These are phyloP conservation scores for Eimeria zaria DNA, from an alignment of 169 alveolate species.

Conservation along the genomic window DNA sequence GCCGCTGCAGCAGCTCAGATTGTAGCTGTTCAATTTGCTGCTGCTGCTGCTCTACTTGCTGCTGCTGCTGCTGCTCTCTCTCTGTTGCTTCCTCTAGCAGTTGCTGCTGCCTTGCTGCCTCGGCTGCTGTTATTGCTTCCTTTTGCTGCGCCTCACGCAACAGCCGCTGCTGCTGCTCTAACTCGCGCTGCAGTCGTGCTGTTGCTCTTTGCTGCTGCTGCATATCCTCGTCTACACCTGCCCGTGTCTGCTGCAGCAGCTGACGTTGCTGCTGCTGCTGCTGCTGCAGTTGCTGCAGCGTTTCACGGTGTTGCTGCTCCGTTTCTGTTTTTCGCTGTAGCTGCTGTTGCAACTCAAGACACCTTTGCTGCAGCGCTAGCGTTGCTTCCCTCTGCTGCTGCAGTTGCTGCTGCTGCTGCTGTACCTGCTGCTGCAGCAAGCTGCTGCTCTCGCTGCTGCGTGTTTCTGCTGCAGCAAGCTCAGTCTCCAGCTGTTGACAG, in stretches of 20 bases:
- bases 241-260: constrained; percentile 21
- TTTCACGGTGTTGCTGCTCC: constrained; percentile 12
- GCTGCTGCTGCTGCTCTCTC: constrained; percentile 70
- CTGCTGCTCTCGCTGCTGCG: constrained; percentile 72
- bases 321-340: constrained; percentile 28
- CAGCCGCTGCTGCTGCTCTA: constrained; percentile 72
- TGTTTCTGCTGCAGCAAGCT: background rate
- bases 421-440: constrained; percentile 72
- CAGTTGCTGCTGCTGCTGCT: constrained; percentile 42
- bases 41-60: constrained; percentile 66
- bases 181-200: constrained; percentile 47
- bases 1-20: constrained; percentile 45
- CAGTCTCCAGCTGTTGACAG: background rate
- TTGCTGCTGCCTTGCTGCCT: background rate
- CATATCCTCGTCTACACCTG: background rate
- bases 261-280: constrained; percentile 71
- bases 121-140: background rate
- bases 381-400: constrained; percentile 42
- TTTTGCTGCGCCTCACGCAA: constrained; percentile 68
- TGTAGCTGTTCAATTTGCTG: constrained; percentile 56
- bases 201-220: constrained; percentile 62
- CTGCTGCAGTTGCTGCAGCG: constrained; percentile 61
- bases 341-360: constrained; percentile 52
- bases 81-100: constrained; percentile 39
- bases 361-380: constrained; percentile 56